Base-by-base conservation (phyloP, 2,329 filamentous ascomycete species). In the Xylaria arbuscula region DNA sequence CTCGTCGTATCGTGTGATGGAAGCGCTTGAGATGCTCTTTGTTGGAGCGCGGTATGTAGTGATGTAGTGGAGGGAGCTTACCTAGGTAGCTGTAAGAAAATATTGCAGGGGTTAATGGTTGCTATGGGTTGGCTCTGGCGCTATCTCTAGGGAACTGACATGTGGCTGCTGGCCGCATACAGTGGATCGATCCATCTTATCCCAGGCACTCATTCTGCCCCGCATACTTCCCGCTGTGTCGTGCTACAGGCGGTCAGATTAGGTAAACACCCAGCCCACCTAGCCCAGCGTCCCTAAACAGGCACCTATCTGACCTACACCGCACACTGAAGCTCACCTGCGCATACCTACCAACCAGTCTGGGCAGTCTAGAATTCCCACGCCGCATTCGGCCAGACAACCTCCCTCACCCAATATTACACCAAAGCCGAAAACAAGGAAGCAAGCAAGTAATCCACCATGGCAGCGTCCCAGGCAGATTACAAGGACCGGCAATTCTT, bases 401-500 rank as follows among this genome's bases (percentile, higher is more conserved):
- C 2, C 40, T 63, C 45, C 19, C 42, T 36, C 32, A 28, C 28
- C 5, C 2, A 2, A 2, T 28, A 28, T 22, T 24, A 61, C 19
- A 42, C 51, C 62, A 9, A 5, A 32, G 36, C 48, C 45, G 47
- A 3, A 36, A 50, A 19, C 53, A 54, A 47, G 28, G 28, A 28
- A 28, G 28, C 24, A 17, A 42, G 1, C 38, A 7, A n/a, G 40
- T 13, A 45, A 34, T 10, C 8, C 15, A 63, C 48, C 74, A 78
- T 75, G 51, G 86, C 86, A 84, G 76, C 85, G 67, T 83, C 83
- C 55, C 84, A 87, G 74, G 83, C 85, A 72, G 87, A 89, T 73
- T 91, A 86, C 81, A 91, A 94, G 83, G 94, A 98, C 83, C 89
- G 96, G 77, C 92, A 99, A 83, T 97, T 99, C 79, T 89, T 99